phyloP scores from a whole-genome alignment of 306 rosid species.

The Castanea sativa region DNA sequence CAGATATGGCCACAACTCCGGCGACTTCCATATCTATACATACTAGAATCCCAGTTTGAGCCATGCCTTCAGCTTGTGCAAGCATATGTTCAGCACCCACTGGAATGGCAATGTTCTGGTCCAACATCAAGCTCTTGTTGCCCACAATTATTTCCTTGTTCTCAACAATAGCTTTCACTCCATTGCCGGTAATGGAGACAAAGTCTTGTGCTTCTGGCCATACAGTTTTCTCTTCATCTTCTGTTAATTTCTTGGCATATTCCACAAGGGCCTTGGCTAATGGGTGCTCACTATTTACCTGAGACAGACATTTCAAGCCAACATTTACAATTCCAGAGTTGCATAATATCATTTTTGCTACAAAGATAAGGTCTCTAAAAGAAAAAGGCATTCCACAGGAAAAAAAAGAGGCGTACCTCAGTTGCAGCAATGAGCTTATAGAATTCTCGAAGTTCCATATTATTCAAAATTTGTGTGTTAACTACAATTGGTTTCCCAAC shows the following conservation, averaged over 20 bases:
- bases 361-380: background rate
- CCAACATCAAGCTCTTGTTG: conserved; percentile 68
- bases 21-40: conserved; percentile 48
- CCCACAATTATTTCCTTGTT: conserved; percentile 64
- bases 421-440: conserved; percentile 66
- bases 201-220: conserved; percentile 71
- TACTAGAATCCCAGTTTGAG: conserved; percentile 71
- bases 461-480: conserved; percentile 38
- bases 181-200: conserved; percentile 66
- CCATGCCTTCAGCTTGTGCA: conserved; percentile 54
- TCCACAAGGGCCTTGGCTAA: conserved; percentile 78
- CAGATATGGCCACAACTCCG: conserved; percentile 71
- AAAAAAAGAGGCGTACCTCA: conserved; percentile 42
- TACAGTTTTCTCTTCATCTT: conserved; percentile 45
- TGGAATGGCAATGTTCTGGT: conserved; percentile 41
- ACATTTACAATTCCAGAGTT: background rate
- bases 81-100: conserved; percentile 51
- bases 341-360: background rate
- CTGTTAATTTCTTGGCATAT: conserved; percentile 48
- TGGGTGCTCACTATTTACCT: conserved; percentile 92
- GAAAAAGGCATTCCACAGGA: background rate
- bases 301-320: conserved; percentile 6
- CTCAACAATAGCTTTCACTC: conserved; percentile 60
- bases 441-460: conserved; percentile 35
- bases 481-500: conserved; percentile 72